phyloP scores from a whole-genome alignment of 495 filamentous ascomycete species.

The Penicillium verhagenii region DNA sequence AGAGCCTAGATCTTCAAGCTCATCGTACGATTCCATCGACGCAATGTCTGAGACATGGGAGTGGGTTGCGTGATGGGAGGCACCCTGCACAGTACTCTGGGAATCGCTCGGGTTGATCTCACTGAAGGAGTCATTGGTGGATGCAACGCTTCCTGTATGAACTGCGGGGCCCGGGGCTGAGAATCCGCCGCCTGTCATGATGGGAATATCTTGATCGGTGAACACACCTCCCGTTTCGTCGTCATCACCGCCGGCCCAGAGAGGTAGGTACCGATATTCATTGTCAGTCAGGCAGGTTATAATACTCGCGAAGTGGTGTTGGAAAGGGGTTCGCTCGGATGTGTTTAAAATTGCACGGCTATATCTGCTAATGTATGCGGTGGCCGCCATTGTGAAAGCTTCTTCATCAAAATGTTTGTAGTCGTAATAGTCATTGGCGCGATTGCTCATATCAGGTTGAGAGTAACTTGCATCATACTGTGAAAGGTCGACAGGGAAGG shows the following conservation, averaged over 20 bases:
- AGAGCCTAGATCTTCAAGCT: background rate
- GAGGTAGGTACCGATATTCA: conserved; percentile 52
- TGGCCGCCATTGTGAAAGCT: background rate
- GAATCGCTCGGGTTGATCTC: conserved; percentile 27
- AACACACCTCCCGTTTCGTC: conserved; percentile 56
- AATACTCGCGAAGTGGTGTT: conserved; percentile 34
- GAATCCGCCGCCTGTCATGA: conserved; percentile 40
- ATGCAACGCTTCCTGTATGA: conserved; percentile 36
- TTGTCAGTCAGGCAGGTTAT: conserved; percentile 48
- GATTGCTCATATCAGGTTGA: background rate
- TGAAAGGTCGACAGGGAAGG: conserved; percentile 4
- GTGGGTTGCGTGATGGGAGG: conserved; percentile 35
- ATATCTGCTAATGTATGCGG: conserved; percentile 16
- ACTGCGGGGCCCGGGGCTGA: conserved; percentile 42
- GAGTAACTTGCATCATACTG: background rate
- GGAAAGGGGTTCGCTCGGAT: conserved; percentile 7
- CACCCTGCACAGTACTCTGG: conserved; percentile 31
- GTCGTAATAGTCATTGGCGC: too few relatives aligned
- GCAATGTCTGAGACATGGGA: conserved; percentile 28
- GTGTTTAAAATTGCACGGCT: conserved; percentile 17
- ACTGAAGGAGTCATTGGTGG: conserved; percentile 21
- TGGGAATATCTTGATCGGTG: conserved; percentile 36
- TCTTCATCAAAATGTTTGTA: background rate
- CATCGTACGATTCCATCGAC: conserved; percentile 23
- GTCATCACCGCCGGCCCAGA: conserved; percentile 57